Evolutionary conservation across 257 asterid genomes (phyloP).

Genomic region (Fraxinus cuspidata): DNA sequence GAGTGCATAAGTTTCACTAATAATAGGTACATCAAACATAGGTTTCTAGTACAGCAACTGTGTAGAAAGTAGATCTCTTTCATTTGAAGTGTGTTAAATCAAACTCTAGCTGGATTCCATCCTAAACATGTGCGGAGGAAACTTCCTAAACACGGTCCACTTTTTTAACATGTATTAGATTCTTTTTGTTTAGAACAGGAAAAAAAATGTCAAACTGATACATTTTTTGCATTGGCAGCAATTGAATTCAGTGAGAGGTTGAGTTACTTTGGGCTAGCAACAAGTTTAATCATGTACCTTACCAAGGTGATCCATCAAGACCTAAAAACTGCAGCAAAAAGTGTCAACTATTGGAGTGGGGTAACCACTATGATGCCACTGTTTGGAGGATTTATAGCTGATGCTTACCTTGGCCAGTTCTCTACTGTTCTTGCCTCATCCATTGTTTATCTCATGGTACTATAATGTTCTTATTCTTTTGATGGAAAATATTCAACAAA

Average conservation of each 20-base stretch:
- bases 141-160: background rate
- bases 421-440: constrained; percentile 67
- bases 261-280: constrained; percentile 76
- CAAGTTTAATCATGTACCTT: constrained; percentile 78
- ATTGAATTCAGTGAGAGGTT: constrained; percentile 86
- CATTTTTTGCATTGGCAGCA: constrained; percentile 36
- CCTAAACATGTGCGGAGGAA: no score
- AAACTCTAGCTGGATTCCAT: constrained; percentile 13
- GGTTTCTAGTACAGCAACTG: background rate
- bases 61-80: background rate
- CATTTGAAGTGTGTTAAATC: background rate
- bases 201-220: background rate
- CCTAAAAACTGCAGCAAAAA: constrained; percentile 73
- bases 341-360: constrained; percentile 79
- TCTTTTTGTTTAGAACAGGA: background rate
- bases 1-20: constrained; percentile 9
- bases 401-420: constrained; percentile 86
- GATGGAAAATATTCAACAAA: no score
- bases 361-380: constrained; percentile 85
- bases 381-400: constrained; percentile 83
- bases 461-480: no score
- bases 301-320: constrained; percentile 75
- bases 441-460: constrained; percentile 65
- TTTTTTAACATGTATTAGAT: background rate
- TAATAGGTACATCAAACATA: background rate